Evolutionary conservation across 2,329 filamentous ascomycete species (phyloP).

Genomic region (Aspergillus aculeatinus): DNA sequence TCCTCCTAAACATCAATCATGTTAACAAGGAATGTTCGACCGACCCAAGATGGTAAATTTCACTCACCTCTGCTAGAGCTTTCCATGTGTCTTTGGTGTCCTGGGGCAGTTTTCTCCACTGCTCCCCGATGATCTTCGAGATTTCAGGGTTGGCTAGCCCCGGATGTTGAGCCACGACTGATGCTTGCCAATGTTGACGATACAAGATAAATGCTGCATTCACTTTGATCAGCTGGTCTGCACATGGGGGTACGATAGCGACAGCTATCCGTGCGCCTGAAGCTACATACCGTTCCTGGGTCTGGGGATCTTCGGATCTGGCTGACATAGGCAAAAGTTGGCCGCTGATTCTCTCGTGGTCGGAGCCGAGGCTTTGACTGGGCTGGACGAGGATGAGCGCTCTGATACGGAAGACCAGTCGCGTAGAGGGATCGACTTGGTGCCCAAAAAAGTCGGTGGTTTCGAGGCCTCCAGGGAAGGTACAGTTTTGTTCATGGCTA

Average conservation of each 20-base stretch:
- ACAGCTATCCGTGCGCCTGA: background rate
- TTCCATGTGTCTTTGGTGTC: conserved; percentile 85
- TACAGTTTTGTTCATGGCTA: conserved; percentile 22
- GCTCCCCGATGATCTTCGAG: conserved; percentile 92
- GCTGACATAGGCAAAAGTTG: conserved; percentile 67
- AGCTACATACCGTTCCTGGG: conserved; percentile 65
- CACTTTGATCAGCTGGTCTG: conserved; percentile 39
- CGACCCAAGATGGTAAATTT: background rate
- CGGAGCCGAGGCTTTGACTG: conserved; percentile 28
- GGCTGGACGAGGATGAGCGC: conserved; percentile 35
- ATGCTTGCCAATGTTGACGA: conserved; percentile 84
- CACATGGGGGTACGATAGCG: background rate
- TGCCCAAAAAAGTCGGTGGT: conserved; percentile 17
- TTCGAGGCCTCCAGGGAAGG: conserved; percentile 18
- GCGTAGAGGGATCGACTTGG: conserved; percentile 24
- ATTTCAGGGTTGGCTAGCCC: conserved; percentile 92
- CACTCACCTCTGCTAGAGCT: conserved; percentile 71
- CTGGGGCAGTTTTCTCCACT: conserved; percentile 78
- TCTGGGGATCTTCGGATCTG: conserved; percentile 68
- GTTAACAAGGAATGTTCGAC: background rate
- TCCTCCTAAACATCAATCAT: conserved; percentile 61
- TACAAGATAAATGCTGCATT: conserved; percentile 90
- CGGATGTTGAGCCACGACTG: conserved; percentile 78
- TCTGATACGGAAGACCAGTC: conserved; percentile 27
- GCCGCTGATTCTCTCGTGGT: conserved; percentile 42